A percentile compares a stretch with the other conserved stretches of the same genome.
Conservation (phyloP, 257 asterid species). For the Verbena officinalis region DNA sequence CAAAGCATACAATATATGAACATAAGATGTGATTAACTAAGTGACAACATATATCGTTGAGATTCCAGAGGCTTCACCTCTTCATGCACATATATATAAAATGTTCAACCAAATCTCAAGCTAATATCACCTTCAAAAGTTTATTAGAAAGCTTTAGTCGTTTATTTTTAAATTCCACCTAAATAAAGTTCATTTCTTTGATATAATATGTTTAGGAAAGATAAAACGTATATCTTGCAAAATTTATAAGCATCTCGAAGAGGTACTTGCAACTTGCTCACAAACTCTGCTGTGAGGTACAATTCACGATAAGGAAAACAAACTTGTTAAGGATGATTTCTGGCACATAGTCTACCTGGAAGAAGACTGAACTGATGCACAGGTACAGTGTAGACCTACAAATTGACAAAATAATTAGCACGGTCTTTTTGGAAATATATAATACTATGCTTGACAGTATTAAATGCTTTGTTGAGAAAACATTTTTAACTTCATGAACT, state of each 20-base stretch:
- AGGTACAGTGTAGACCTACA: conserved; percentile 60
- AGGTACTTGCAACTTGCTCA: conserved; percentile 16
- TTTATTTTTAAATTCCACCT: neutral
- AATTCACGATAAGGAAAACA: neutral
- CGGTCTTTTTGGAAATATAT: no score
- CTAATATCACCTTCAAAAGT: conserved; percentile 11
- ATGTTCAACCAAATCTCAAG: conserved; percentile 16
- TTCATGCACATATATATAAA: conserved; percentile 4
- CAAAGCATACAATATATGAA: conserved; percentile 12
- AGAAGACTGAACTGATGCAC: conserved; percentile 49
- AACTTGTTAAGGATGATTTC: neutral
- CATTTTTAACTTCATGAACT: no score
- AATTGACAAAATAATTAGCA: conserved; percentile 23
- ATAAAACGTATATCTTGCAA: conserved; percentile 23
- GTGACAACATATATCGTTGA: conserved; percentile 6
- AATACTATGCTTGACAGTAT: no score
- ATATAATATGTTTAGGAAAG: neutral
- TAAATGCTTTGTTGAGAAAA: no score
- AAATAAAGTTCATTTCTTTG: conserved; percentile 19
- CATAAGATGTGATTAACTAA: conserved; percentile 23
- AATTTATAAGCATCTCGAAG: conserved; percentile 20
- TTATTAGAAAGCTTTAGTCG: conserved; percentile 1
- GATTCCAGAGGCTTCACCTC: conserved; percentile 9
- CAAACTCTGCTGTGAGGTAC: conserved; percentile 5
- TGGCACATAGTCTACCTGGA: conserved; percentile 54